phyloP scores from a whole-genome alignment of 2,329 filamentous ascomycete species.

The Pyrenophora teres region DNA sequence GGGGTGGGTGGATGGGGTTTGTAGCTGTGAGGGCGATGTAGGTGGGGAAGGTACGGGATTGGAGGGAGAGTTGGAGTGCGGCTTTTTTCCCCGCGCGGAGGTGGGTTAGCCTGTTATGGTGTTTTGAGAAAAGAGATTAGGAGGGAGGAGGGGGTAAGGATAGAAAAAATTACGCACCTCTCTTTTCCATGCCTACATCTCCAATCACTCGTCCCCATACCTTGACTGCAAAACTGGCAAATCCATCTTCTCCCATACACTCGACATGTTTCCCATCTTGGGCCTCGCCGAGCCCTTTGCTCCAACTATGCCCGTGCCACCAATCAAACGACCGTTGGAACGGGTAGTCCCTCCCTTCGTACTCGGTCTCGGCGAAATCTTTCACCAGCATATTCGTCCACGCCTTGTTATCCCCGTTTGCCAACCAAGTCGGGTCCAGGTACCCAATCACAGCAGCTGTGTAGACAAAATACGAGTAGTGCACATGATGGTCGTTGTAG shows the following conservation, averaged over 20 bases:
- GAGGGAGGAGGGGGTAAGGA: no score
- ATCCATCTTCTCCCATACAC: constrained; percentile 86
- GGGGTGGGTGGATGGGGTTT: constrained; percentile 72
- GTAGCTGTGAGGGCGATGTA: constrained; percentile 80
- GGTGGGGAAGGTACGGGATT: constrained; percentile 71
- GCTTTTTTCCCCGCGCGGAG: constrained; percentile 47
- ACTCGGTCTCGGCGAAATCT: constrained; percentile 82
- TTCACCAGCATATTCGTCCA: constrained; percentile 85
- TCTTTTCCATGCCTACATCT: constrained; percentile 78
- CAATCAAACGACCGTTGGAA: constrained; percentile 87
- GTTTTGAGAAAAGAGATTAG: no score
- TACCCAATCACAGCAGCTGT: constrained; percentile 81
- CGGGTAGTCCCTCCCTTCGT: constrained; percentile 67
- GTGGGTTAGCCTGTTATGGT: no score
- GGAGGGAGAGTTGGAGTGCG: constrained; percentile 81
- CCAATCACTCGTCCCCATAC: constrained; percentile 86
- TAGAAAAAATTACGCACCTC: constrained; percentile 45
- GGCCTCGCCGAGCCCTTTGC: constrained; percentile 74
- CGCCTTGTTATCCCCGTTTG: constrained; percentile 64
- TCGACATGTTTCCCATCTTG: constrained; percentile 83
- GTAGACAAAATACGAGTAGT: constrained; percentile 85
- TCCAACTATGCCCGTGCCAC: constrained; percentile 95
- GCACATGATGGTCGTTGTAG: constrained; percentile 72
- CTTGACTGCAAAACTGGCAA: constrained; percentile 85
- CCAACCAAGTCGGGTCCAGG: constrained; percentile 75